Percentiles rank a stretch among this genome's conserved stretches.
Evolutionary conservation across 2,329 filamentous ascomycete genomes (phyloP).

Genomic region (Talaromyces amestolkiae): DNA sequence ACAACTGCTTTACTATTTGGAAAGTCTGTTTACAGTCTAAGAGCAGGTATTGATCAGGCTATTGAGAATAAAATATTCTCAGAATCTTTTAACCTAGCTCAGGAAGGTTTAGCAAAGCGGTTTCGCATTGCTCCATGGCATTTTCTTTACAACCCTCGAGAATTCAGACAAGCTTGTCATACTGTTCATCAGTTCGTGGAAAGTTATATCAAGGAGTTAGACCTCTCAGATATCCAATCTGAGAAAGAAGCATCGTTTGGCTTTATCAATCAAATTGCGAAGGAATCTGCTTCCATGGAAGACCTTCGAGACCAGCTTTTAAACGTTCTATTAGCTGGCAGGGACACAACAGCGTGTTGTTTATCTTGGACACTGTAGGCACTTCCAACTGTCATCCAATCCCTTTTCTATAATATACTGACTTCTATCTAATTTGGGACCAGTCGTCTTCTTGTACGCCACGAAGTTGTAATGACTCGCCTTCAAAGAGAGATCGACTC

Average conservation of each 20-base stretch:
- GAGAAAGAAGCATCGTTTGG: neutral
- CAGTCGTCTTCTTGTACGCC: conserved; percentile 27
- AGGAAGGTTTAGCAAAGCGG: conserved; percentile 27
- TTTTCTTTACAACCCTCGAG: conserved; percentile 30
- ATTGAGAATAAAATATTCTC: too few species aligned
- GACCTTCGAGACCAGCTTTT: conserved; percentile 33
- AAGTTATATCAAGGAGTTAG: neutral
- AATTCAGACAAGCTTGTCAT: conserved; percentile 25
- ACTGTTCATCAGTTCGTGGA: conserved; percentile 2
- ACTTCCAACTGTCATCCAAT: conserved; percentile 20
- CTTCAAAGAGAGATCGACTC: conserved; percentile 24
- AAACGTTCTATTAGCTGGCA: conserved; percentile 30
- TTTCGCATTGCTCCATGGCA: conserved; percentile 33
- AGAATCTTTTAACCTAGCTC: conserved; percentile 16
- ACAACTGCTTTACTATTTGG: conserved; percentile 40
- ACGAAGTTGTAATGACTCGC: conserved; percentile 21
- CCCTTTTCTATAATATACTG: neutral
- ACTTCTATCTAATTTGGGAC: neutral
- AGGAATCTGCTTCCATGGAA: conserved; percentile 17
- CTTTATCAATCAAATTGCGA: conserved; percentile 17
- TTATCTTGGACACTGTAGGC: conserved; percentile 30
- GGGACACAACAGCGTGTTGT: conserved; percentile 33
- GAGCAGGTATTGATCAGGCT: too few species aligned
- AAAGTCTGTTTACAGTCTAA: conserved; percentile 17
- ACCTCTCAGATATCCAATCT: neutral